Base-by-base conservation (phyloP, 2,329 filamentous ascomycete species). In the Clathrospora elynae region DNA sequence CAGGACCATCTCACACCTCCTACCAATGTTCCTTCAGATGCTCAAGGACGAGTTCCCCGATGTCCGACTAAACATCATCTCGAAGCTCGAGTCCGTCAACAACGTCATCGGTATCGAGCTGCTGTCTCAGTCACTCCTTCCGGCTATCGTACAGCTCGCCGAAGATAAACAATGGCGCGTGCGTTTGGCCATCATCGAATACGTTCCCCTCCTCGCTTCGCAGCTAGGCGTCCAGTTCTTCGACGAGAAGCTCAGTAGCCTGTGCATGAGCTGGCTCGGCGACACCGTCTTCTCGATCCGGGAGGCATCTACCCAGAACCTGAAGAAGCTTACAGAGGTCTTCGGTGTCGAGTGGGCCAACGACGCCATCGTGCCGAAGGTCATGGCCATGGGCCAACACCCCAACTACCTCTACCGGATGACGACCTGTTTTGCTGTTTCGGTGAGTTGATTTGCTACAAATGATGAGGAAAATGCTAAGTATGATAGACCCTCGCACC, bases 101-200 rank as follows among this genome's bases (percentile, higher is more conserved):
- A 89, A 96, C 75, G 88, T 99, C 48, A 99, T 99, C 68, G 93
- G 93, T 51, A 99, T 99, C 71, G 93, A 99, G 50, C 83, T 95
- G 12, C 85, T 99, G 35, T 96, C 93, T 32, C 91, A 97, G 71
- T 96, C 92, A 16, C 86, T 99, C 40, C 87, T 99, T 35, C 93
- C 95, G 9, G 93, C 93, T 30, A 99, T 99, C 65, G 90, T 97
- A 22, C 91, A 97, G 72, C 81, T 99, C 60, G 93, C 93, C 41
- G 93, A 97, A 74, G 93, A 99, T 74, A 99, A 99, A 81, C 91
- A 97, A 77, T 99, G 93, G 93, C 86, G 93, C 66, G 93, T 99
- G 48, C 88, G 93, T 58, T 81, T 99, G 57, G 93, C 93, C 48
- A 99, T 99, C 70, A 99, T 99, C 71, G 92, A 99, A 80, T 97